Conservation (phyloP, 2,329 filamentous ascomycete genomes). For the Dactylella cylindrospora region DNA sequence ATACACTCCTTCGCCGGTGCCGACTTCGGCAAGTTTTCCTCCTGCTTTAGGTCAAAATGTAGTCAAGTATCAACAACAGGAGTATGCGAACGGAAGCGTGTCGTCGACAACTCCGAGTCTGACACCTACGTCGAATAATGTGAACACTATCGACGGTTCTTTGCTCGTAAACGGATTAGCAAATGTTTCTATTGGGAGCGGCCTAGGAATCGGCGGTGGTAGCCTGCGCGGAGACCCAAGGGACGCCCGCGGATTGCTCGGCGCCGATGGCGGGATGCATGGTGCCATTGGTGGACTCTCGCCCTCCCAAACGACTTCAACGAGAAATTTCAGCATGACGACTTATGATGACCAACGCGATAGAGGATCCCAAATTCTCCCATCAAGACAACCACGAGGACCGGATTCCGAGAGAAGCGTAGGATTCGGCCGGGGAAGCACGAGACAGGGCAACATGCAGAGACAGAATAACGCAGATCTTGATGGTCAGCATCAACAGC, state of each 20-base stretch:
- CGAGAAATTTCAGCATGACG: slow-evolving; percentile 47
- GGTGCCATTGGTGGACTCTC: slow-evolving; percentile 41
- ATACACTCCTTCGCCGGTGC: slow-evolving; percentile 89
- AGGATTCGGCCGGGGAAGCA: slow-evolving; percentile 47
- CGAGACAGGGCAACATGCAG: slow-evolving; percentile 25
- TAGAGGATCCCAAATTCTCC: slow-evolving; percentile 47
- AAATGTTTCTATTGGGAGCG: slow-evolving; percentile 47
- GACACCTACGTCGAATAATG: slow-evolving; percentile 60
- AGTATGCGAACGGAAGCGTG: slow-evolving; percentile 60
- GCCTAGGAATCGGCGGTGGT: slow-evolving; percentile 47
- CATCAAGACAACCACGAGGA: slow-evolving; percentile 49
- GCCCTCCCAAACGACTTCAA: slow-evolving; percentile 45
- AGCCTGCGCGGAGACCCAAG: slow-evolving; percentile 48
- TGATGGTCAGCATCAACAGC: slow-evolving; percentile 39
- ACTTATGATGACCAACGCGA: slow-evolving; percentile 47
- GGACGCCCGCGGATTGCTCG: slow-evolving; percentile 48
- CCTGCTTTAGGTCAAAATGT: slow-evolving; percentile 66
- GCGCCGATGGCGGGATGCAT: slow-evolving; percentile 38
- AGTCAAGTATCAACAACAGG: slow-evolving; percentile 59
- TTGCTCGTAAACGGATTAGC: slow-evolving; percentile 64
- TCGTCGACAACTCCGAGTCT: slow-evolving; percentile 67
- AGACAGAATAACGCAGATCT: slow-evolving; percentile 37
- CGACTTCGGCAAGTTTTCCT: slow-evolving; percentile 84
- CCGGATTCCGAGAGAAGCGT: slow-evolving; percentile 49
- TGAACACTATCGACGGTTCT: slow-evolving; percentile 57